Evolutionary conservation across 2,329 filamentous ascomycete species (phyloP), one percentile per base, ranked within the genome.

Genomic region (Lasiodiplodia gonubiensis): DNA sequence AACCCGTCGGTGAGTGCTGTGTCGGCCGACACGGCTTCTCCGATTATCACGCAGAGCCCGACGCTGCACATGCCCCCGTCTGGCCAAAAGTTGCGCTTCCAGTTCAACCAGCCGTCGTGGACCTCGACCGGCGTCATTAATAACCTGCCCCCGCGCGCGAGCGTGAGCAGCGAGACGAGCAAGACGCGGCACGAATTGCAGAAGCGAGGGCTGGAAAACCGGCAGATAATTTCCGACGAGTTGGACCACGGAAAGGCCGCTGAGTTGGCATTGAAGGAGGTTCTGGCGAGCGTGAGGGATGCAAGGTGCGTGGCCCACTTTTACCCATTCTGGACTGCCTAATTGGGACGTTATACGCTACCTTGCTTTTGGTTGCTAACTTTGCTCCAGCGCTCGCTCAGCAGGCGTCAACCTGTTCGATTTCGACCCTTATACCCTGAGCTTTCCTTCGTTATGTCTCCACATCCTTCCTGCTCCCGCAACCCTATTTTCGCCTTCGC

Each of bases 391-490:
- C 27, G 80, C 80, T 30, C 80, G 81, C 66, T 77, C 79, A 72
- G 80, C 68, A 71, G 82, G 70, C 76, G 75, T 69, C 67, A 71
- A 82, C 21, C 84, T 88, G 3, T 89, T 89, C 76, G 91, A 94
- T 71, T 96, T 97, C 80, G 92, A 97, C 71, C 91, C 94, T 39
- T 87, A 94, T 69, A 85, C 91, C 5, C 88, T 97, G 76, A 93
- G 93, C 68, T 97, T 97, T 74, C 93, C 94, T 7, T 89, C 91
- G 7, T 85, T 98, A 49, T 93, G 90, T 42, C 86, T 97, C 12
- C 92, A 91, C 70, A 90, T 94, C 71, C 87, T 98, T 1, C 88
- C 91, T 42, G 85, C 92, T 11, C 93, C 94, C 3, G 89, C 92
- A 4, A 95, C 92, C 0, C 84, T 97, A 7, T 94, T 94, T 80